Base-by-base conservation (phyloP, 2,329 filamentous ascomycete genomes). In the Penicillium sp. region DNA sequence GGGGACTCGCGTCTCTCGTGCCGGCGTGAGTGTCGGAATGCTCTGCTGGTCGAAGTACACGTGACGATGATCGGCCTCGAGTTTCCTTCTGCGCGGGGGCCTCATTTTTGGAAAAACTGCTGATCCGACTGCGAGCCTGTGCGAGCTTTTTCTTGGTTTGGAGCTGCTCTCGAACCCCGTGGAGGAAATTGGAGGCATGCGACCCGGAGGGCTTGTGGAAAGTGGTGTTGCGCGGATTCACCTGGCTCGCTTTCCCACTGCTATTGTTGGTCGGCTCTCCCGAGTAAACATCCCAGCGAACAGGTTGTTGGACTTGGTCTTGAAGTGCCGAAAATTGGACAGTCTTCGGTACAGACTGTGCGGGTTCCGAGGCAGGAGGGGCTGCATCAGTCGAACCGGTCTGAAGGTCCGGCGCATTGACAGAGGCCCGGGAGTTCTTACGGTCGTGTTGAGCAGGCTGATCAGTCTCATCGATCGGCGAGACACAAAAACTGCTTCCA, bases 261-360 rank as follows among this genome's bases (percentile, higher is more conserved):
- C 79, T 72, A 51, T 76, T 81, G n/a, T 77, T 80, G 5, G 83
- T 87, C 34, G 85, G 83, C 65, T 89, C 87, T 8, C 85, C 87
- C 3, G 87, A 87, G 67, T 83, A 84, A 44, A 82, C 82, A 71
- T 90, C 86, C 86, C 86, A 89, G 62, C 61, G 61, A 11, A 37
- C 28, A 23, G 48, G 21, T 36, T 52, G 39, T 36, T 52, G 39
- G 51, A 58, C 31, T 9, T 59, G 43, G 14, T 49, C 43, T 36
- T 18, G 39, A 43, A 58, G 61, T 11, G 59, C 58, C 9, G 60
- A 52, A 36, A 61, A 60, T 10, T 60, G 60, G 28, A 48, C 59
- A 26, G 46, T 45, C n/a, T 40, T 59, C 5, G 53, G 52, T 6
- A 34, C 36, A 18, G 50, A 39, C 11, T 48, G 51, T 11, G 52